These are phyloP conservation scores for Cutaneotrichosporon sp. DNA, from an alignment of 1,284 basidiomycete genomes.

Conservation along the genomic window DNA sequence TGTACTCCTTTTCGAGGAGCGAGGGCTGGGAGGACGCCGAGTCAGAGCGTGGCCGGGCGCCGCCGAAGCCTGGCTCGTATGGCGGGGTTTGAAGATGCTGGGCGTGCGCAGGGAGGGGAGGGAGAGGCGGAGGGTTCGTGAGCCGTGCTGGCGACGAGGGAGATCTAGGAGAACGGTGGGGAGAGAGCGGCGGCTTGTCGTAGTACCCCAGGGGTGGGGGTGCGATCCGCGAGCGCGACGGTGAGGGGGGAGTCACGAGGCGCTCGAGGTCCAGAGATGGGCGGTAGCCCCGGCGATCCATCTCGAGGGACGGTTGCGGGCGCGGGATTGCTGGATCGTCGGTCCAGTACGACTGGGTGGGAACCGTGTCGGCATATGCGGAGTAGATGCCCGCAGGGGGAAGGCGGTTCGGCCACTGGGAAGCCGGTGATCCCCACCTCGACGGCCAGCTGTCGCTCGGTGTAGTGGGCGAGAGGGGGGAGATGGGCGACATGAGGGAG, in stretches of 20 bases:
- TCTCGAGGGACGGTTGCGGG: background rate
- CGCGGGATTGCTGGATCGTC: background rate
- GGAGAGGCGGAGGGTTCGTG: background rate
- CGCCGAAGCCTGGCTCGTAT: background rate
- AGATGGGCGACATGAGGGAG: background rate
- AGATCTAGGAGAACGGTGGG: too few relatives aligned
- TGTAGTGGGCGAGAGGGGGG: background rate
- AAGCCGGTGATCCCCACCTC: background rate
- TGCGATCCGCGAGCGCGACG: background rate
- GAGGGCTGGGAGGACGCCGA: background rate
- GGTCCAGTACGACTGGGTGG: conserved; percentile 3
- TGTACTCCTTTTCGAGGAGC: conserved; percentile 1
- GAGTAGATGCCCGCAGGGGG: background rate
- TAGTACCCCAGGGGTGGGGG: background rate
- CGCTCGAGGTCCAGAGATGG: background rate
- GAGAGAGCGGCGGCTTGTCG: background rate
- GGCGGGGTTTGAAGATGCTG: background rate
- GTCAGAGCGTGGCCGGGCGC: background rate
- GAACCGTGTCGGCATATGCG: background rate
- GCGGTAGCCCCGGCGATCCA: background rate
- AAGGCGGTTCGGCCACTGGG: background rate
- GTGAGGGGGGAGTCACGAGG: background rate
- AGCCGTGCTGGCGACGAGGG: background rate
- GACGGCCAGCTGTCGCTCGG: background rate
- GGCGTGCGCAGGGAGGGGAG: background rate